Evolutionary conservation across 1,284 basidiomycete species (phyloP).

Genomic region (Puccinia hordei): DNA sequence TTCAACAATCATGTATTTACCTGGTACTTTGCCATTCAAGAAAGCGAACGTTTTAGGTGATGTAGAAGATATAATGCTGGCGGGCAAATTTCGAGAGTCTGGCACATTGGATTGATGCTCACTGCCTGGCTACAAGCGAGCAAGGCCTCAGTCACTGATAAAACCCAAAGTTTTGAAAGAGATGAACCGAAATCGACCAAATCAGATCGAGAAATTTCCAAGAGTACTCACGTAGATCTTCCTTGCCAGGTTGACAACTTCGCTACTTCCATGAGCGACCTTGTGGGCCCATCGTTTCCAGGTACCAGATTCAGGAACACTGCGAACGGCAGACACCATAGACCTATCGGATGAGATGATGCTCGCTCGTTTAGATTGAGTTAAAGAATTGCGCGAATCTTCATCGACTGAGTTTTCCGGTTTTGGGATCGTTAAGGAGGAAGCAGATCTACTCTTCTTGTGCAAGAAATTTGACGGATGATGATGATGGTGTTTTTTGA

Average conservation of each 20-base stretch:
- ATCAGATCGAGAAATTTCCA: background rate
- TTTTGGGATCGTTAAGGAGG: background rate
- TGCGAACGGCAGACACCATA: background rate
- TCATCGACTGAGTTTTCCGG: background rate
- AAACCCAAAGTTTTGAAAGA: background rate
- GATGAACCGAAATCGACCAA: background rate
- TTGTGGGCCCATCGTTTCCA: slow-evolving; percentile 4
- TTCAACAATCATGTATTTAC: slow-evolving; percentile 28
- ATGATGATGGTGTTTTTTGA: slow-evolving; percentile 5
- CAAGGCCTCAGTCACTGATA: background rate
- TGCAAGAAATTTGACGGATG: background rate
- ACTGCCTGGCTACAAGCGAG: background rate
- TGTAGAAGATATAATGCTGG: background rate
- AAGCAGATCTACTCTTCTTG: slow-evolving; percentile 19
- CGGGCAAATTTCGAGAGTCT: background rate
- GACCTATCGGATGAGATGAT: slow-evolving; percentile 4
- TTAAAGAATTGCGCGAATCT: background rate
- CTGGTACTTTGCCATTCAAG: slow-evolving; percentile 35
- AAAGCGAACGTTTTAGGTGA: slow-evolving; percentile 39
- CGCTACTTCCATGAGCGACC: background rate
- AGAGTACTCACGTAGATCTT: slow-evolving; percentile 18
- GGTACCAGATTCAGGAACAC: background rate
- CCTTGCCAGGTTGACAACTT: slow-evolving; percentile 5
- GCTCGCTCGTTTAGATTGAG: background rate
- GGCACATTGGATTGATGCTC: background rate